Conservation (phyloP, 2,329 filamentous ascomycete genomes). For the Parascedosporium putredinis region DNA sequence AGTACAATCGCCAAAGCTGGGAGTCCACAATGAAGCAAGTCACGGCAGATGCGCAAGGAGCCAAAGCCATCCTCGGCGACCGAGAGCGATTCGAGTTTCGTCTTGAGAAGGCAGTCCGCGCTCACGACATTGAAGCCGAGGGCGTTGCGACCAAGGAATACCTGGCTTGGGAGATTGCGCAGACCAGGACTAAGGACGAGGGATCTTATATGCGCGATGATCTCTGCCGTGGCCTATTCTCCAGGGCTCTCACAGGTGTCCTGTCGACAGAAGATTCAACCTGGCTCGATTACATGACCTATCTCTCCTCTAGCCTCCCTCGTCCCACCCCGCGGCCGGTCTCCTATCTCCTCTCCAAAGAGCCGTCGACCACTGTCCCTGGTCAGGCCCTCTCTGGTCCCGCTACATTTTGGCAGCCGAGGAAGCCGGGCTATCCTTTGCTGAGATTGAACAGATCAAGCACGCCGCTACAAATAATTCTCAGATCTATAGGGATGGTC, state of each 20-base stretch:
- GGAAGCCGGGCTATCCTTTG: constrained; percentile 62
- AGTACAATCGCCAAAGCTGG: constrained; percentile 60
- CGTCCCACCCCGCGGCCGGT: constrained; percentile 22
- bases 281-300: constrained; percentile 79
- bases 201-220: constrained; percentile 33
- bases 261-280: constrained; percentile 64
- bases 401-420: constrained; percentile 80
- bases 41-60: constrained; percentile 50
- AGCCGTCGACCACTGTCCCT: constrained; percentile 83
- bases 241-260: constrained; percentile 59
- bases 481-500: constrained; percentile 72
- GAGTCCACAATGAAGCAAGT: constrained; percentile 63
- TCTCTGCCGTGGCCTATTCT: constrained; percentile 58
- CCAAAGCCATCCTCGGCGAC: constrained; percentile 48
- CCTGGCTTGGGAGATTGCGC: constrained; percentile 70
- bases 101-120: constrained; percentile 46
- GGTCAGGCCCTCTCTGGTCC: constrained; percentile 86
- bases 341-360: constrained; percentile 66
- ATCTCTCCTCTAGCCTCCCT: constrained; percentile 43
- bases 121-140: constrained; percentile 45
- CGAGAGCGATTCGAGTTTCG: constrained; percentile 61
- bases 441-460: constrained; percentile 80
- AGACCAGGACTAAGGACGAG: constrained; percentile 36
- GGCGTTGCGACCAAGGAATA: constrained; percentile 53
- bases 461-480: constrained; percentile 82